A percentile compares a stretch with the other conserved stretches of the same genome.
These are phyloP conservation scores for Dendrobium officinale DNA, from an alignment of 106 monocot genomes.

Conservation along the genomic window DNA sequence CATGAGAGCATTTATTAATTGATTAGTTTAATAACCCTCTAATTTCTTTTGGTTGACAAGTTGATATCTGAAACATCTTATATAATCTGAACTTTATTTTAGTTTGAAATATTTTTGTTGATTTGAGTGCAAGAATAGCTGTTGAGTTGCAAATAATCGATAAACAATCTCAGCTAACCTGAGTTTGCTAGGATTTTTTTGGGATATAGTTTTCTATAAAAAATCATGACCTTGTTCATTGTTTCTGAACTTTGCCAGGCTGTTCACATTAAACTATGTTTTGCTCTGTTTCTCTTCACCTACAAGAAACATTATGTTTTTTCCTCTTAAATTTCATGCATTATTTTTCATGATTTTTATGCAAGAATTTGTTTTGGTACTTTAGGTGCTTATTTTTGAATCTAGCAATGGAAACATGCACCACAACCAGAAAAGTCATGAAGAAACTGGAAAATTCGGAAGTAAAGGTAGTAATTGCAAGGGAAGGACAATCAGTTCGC, in stretches of 20 bases:
- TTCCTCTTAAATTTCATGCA: background rate
- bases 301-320: background rate
- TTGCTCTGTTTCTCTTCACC: too few relatives aligned
- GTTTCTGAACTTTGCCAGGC: background rate
- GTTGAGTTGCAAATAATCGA: background rate
- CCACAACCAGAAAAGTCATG: constrained; percentile 21
- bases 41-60: too few relatives aligned
- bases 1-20: background rate
- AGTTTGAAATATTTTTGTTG: background rate
- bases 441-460: constrained; percentile 15
- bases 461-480: constrained; percentile 21
- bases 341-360: background rate
- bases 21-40: too few relatives aligned
- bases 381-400: constrained; percentile 72
- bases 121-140: background rate
- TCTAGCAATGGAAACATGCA: constrained; percentile 24
- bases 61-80: too few relatives aligned
- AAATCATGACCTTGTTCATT: background rate
- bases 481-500: constrained; percentile 15
- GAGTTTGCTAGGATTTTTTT: background rate
- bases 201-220: too few relatives aligned
- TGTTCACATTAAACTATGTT: background rate
- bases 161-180: background rate
- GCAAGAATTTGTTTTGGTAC: constrained; percentile 1
- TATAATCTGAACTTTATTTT: background rate